These are phyloP conservation scores for Collybia sordida DNA, from an alignment of 768 basidiomycete genomes.

Conservation along the genomic window DNA sequence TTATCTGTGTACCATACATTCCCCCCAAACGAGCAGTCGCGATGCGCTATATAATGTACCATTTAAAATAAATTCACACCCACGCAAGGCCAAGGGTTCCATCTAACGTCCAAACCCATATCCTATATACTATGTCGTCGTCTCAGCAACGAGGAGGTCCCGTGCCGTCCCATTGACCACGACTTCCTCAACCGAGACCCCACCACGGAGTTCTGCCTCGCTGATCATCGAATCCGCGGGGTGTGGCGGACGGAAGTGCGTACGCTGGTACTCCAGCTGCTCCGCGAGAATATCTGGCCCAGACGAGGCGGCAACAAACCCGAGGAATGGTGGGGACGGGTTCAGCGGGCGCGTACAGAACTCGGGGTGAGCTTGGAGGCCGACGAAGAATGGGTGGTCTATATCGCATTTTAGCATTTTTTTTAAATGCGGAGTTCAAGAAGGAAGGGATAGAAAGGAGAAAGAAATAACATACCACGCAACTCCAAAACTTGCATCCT, in stretches of 20 bases:
- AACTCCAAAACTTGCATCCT: constrained; percentile 97
- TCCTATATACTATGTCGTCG: no score
- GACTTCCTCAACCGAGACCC: constrained; percentile 13
- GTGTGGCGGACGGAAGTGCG: constrained; percentile 70
- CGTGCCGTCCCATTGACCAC: constrained; percentile 20
- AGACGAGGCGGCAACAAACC: constrained; percentile 84
- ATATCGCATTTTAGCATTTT: no score
- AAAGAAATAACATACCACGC: constrained; percentile 50
- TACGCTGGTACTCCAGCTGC: constrained; percentile 67
- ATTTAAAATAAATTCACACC: no score
- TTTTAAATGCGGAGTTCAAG: no score
- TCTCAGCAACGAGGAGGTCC: constrained; percentile 12
- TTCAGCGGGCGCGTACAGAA: constrained; percentile 98
- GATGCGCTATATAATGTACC: no score
- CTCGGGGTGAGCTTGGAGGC: constrained; percentile 95
- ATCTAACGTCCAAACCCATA: no score
- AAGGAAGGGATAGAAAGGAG: background rate
- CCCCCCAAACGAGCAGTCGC: no score
- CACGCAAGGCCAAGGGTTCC: no score
- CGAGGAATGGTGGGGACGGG: constrained; percentile 96
- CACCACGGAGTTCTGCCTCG: constrained; percentile 54
- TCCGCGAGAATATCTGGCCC: constrained; percentile 55
- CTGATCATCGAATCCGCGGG: constrained; percentile 73
- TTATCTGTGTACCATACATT: background rate
- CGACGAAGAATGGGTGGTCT: constrained; percentile 96